Percentiles rank a stretch among this genome's conserved stretches.
Conservation (phyloP, 75 land plant genomes). For the Gnetum montanum region DNA sequence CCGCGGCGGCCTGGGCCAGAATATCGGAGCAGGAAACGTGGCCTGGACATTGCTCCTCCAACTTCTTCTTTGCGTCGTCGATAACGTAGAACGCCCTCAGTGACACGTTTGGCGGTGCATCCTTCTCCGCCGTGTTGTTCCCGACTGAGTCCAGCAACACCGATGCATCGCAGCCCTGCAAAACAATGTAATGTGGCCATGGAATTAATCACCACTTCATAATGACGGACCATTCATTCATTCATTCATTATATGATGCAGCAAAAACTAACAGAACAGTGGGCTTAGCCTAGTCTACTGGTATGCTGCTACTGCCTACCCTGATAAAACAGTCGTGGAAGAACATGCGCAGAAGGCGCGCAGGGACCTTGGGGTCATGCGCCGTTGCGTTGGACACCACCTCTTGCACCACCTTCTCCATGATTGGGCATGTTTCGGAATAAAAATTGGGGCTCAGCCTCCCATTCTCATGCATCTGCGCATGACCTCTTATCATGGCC, state of each 20-base stretch:
- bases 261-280: no score
- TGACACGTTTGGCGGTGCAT: slow-evolving; percentile 44
- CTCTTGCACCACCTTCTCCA: slow-evolving; percentile 15
- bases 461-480: no score
- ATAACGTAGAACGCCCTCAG: slow-evolving; percentile 39
- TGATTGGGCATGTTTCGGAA: slow-evolving; percentile 25
- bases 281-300: no score
- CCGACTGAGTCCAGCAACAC: slow-evolving; percentile 27
- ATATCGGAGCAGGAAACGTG: slow-evolving; percentile 59
- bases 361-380: slow-evolving; percentile 30
- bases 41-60: slow-evolving; percentile 36
- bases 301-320: slow-evolving; percentile 11
- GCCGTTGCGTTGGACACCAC: slow-evolving; percentile 21
- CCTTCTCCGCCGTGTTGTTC: slow-evolving; percentile 35
- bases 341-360: slow-evolving; percentile 34
- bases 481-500: no score
- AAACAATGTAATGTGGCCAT: no score
- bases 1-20: neutral
- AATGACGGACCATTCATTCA: no score
- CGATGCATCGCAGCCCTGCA: slow-evolving; percentile 51
- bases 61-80: slow-evolving; percentile 35
- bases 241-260: no score
- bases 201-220: no score
- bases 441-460: slow-evolving; percentile 23
- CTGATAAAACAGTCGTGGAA: slow-evolving; percentile 48